Percentiles rank a stretch among this genome's conserved stretches.
phyloP scores from a whole-genome alignment of 2,329 filamentous ascomycete genomes.

The Aspergillus versicolor region DNA sequence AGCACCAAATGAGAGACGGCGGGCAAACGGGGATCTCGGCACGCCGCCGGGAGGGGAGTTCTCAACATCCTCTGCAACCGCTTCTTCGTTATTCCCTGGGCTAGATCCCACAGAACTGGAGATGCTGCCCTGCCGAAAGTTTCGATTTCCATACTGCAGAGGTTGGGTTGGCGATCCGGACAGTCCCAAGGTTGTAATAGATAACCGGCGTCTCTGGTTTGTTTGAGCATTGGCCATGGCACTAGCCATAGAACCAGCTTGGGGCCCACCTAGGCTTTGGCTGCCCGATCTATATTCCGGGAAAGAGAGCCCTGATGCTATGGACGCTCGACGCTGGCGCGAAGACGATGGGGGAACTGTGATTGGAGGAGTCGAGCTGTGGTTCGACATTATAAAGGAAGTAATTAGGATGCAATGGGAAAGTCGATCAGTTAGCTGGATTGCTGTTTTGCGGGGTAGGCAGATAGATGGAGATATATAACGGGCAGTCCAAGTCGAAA shows the following conservation, averaged over 20 bases:
- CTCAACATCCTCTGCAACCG: conserved; percentile 66
- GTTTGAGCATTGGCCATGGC: conserved; percentile 50
- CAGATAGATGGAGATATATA: not conserved
- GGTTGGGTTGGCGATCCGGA: conserved; percentile 66
- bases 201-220: conserved; percentile 64
- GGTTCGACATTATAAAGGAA: conserved; percentile 42
- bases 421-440: not conserved
- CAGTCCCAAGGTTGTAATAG: conserved; percentile 71
- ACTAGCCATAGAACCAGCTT: conserved; percentile 51
- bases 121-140: conserved; percentile 63
- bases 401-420: not conserved
- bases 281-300: conserved; percentile 37
- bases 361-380: conserved; percentile 40
- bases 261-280: conserved; percentile 16
- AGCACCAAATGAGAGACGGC: conserved; percentile 87
- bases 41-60: conserved; percentile 58
- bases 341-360: conserved; percentile 34
- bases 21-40: conserved; percentile 67
- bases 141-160: conserved; percentile 51
- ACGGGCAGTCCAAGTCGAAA: not conserved
- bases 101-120: conserved; percentile 58
- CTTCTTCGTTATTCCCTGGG: conserved; percentile 42
- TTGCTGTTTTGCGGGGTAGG: not conserved
- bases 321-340: conserved; percentile 48
- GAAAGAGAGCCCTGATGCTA: conserved; percentile 42